Evolutionary conservation across 2,329 filamentous ascomycete species (phyloP).

Genomic region (Fusarium tanahbumbuense): DNA sequence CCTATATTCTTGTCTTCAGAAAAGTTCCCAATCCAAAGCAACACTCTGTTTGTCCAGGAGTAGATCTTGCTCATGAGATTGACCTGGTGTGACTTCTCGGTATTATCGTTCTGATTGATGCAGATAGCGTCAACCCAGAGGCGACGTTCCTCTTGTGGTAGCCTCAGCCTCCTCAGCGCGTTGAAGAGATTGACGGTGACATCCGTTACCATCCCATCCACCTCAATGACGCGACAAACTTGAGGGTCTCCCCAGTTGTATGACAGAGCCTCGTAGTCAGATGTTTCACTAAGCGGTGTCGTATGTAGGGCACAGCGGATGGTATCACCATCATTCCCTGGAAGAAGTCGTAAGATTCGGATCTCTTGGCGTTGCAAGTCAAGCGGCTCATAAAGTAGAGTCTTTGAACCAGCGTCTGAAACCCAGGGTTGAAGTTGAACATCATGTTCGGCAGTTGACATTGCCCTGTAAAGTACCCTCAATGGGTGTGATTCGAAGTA

Average conservation of each 20-base stretch:
- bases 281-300: not conserved
- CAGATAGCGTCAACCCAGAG: not conserved
- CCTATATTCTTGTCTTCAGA: not conserved
- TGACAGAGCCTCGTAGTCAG: not conserved
- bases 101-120: not conserved
- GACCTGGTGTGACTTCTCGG: not conserved
- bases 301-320: not conserved
- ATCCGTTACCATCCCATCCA: not conserved
- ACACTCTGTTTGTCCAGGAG: not conserved
- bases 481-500: too few species aligned
- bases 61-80: not conserved
- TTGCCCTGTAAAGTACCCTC: too few species aligned
- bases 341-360: not conserved
- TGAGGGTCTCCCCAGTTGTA: not conserved
- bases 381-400: not conserved
- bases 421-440: not conserved
- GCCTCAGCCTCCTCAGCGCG: not conserved
- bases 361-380: not conserved
- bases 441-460: not conserved
- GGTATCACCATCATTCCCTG: not conserved
- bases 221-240: not conserved
- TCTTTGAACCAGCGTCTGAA: fast-evolving
- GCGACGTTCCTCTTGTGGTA: not conserved
- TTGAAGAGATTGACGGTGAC: not conserved
- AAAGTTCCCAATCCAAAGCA: not conserved